These are phyloP conservation scores for Inonotus hispidus DNA, from an alignment of 1,284 basidiomycete genomes.

Conservation along the genomic window DNA sequence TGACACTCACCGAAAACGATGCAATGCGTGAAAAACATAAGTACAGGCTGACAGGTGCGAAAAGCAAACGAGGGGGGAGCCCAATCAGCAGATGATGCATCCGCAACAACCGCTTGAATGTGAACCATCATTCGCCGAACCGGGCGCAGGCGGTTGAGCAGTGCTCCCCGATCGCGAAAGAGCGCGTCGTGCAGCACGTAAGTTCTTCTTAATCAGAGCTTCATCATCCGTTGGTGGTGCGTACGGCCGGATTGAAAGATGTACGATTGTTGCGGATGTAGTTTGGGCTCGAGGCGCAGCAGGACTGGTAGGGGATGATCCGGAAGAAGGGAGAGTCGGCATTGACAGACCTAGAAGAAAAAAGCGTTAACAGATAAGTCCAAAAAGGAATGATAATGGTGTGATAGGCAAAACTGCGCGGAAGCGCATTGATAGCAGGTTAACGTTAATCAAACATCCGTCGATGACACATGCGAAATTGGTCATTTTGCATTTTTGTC, in stretches of 20 bases:
- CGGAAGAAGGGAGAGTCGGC: constrained; percentile 4
- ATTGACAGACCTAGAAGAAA: constrained; percentile 10
- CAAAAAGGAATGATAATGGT: background rate
- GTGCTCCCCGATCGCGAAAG: constrained; percentile 7
- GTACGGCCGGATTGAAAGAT: constrained; percentile 71
- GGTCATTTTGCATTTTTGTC: constrained; percentile 1
- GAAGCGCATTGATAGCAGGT: background rate
- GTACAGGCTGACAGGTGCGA: background rate
- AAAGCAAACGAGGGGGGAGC: background rate
- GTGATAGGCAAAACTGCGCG: background rate
- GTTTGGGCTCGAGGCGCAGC: constrained; percentile 27
- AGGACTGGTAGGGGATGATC: constrained; percentile 26
- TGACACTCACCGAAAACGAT: background rate
- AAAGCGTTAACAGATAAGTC: background rate
- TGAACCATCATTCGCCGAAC: constrained; percentile 21
- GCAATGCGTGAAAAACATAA: background rate
- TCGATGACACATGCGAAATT: background rate
- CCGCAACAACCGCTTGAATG: constrained; percentile 29
- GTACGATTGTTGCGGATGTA: constrained; percentile 62
- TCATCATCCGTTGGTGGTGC: constrained; percentile 48
- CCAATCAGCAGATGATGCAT: constrained; percentile 35
- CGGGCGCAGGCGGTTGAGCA: background rate
- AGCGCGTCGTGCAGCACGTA: constrained; percentile 7
- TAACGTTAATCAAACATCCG: background rate
- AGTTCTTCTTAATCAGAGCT: constrained; percentile 45